Evolutionary conservation across 805 yeast genomes (phyloP).

Genomic region (Metschnikowia bowlesiae): DNA sequence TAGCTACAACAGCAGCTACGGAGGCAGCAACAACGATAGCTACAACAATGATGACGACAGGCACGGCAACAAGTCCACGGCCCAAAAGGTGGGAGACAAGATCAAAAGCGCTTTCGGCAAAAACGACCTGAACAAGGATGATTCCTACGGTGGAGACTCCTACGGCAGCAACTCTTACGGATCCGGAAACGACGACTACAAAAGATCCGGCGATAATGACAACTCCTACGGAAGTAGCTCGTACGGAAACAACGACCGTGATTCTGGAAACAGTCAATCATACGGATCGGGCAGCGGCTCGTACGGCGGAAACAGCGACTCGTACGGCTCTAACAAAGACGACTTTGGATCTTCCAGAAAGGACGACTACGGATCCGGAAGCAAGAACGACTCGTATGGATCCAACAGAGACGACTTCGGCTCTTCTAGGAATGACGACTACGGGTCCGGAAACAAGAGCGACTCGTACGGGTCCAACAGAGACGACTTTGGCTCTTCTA

Average conservation of each 20-base stretch:
- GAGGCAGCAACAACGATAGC: conserved; percentile 8
- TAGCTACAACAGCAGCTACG: not conserved
- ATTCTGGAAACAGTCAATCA: conserved; percentile 21
- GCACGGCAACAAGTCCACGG: conserved; percentile 2
- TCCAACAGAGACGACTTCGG: conserved; percentile 20
- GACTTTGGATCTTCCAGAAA: conserved; percentile 8
- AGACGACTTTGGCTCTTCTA: not conserved
- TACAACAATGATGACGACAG: conserved; percentile 15
- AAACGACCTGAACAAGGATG: conserved; percentile 8
- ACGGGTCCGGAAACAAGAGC: not conserved
- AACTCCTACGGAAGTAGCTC: conserved; percentile 8
- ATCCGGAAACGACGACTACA: conserved; percentile 12
- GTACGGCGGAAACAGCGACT: conserved; percentile 16
- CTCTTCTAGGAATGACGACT: conserved; percentile 5
- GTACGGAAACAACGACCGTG: conserved; percentile 22
- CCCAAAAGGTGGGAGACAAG: conserved; percentile 10
- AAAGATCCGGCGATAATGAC: not conserved
- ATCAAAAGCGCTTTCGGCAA: conserved; percentile 12
- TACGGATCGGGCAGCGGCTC: conserved; percentile 20
- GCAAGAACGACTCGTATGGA: conserved; percentile 18
- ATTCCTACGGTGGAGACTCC: conserved; percentile 23
- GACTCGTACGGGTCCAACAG: not conserved
- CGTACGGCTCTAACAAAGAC: conserved; percentile 20
- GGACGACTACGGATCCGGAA: conserved; percentile 18
- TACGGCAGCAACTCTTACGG: conserved; percentile 19